Evolutionary conservation across 768 basidiomycete genomes (phyloP).

Genomic region (Imleria badia): DNA sequence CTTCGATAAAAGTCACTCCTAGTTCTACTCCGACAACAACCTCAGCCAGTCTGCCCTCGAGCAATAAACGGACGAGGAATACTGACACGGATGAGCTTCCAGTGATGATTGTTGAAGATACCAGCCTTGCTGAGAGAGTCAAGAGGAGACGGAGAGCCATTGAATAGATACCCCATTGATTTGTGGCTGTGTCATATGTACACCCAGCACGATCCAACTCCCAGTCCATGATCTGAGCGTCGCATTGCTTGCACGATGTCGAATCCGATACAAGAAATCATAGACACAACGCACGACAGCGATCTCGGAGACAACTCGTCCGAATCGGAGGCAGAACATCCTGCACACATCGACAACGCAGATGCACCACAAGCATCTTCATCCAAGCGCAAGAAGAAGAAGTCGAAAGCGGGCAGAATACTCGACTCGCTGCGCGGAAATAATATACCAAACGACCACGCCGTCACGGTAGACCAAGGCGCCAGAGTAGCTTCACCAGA

Average conservation of each 20-base stretch:
- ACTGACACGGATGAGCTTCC: conserved; percentile 14
- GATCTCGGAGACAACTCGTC: conserved; percentile 36
- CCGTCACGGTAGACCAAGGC: conserved; percentile 59
- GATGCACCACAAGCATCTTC: conserved; percentile 35
- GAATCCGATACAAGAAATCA: conserved; percentile 41
- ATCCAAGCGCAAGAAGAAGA: conserved; percentile 79
- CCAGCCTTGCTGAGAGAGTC: conserved; percentile 41
- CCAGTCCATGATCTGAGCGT: background rate
- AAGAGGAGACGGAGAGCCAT: conserved; percentile 38
- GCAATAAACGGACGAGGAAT: conserved; percentile 33
- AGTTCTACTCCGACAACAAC: conserved; percentile 30
- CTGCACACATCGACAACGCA: conserved; percentile 11
- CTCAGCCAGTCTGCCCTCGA: conserved; percentile 32
- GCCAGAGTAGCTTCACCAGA: conserved; percentile 45
- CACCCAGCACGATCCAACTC: too few relatives aligned
- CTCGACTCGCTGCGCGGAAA: conserved; percentile 49
- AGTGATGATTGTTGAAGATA: background rate
- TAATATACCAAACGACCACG: conserved; percentile 61
- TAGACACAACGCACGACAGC: conserved; percentile 36
- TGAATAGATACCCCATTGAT: background rate
- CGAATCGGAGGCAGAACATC: conserved; percentile 32
- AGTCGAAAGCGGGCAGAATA: conserved; percentile 63
- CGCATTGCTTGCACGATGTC: conserved; percentile 20
- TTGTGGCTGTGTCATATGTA: conserved; percentile 19
- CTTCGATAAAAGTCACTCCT: conserved; percentile 9